A percentile compares a stretch with the other conserved stretches of the same genome.
Conservation (phyloP, 192 early-diverging fungal species). For the Pilobolus umbonatus region DNA sequence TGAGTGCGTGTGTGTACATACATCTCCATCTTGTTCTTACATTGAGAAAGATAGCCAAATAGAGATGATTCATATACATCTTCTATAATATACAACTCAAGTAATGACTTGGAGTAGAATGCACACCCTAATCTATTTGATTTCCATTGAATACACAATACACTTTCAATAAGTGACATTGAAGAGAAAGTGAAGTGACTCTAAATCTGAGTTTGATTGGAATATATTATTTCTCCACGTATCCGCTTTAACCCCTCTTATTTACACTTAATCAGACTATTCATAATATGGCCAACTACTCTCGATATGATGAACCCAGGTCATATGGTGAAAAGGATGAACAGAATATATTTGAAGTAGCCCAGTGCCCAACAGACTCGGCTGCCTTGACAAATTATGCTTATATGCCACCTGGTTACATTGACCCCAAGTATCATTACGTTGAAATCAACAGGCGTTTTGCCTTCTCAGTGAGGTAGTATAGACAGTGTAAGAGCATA, state of each 20-base stretch:
- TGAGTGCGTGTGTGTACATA: no score
- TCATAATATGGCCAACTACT: not conserved
- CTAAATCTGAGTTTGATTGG: no score
- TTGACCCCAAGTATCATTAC: slow-evolving; percentile 63
- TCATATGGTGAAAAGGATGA: not conserved
- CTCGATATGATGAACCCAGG: not conserved
- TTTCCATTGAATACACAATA: slow-evolving; percentile 5
- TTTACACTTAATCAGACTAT: not conserved
- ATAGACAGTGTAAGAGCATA: not conserved
- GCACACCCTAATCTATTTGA: not conserved
- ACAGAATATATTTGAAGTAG: slow-evolving; percentile 24
- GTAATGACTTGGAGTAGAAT: not conserved
- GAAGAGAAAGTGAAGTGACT: no score
- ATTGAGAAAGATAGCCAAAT: not conserved
- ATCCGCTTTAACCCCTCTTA: not conserved
- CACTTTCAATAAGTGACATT: not conserved
- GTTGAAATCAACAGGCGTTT: slow-evolving; percentile 72
- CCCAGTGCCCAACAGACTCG: slow-evolving; percentile 40
- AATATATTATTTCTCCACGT: not conserved
- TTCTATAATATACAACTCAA: slow-evolving; percentile 1
- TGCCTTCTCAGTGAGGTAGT: slow-evolving; percentile 77
- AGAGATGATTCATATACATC: not conserved
- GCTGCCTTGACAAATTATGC: slow-evolving; percentile 71
- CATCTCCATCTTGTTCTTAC: not conserved
- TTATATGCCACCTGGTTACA: slow-evolving; percentile 67